Base-by-base conservation (phyloP, 805 yeast species). In the Schizosaccharomyces octosporus region DNA sequence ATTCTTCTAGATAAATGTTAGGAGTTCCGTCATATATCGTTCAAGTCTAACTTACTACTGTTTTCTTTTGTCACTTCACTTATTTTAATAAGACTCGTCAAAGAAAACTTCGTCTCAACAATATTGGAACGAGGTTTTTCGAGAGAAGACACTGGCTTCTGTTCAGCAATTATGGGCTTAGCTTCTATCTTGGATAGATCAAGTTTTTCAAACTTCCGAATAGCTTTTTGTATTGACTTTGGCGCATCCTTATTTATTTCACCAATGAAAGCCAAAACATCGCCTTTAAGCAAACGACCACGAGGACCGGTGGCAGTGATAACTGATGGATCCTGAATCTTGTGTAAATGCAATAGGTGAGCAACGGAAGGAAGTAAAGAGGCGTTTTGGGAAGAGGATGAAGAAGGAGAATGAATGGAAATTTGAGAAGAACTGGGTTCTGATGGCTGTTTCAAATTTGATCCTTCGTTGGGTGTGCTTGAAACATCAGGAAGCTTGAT, bases 261-360 rank as follows among this genome's bases (percentile, higher is more conserved):
- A 36, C 97, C 97, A 61, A 89, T 68, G 69, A 80, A 81, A 0
- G 94, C 93, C 65, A 89, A 76, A 1, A 89, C 90, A 71, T 90
- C 98, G 64, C 97, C 97, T 73, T 85, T 86, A 65, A 90, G 76
- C 51, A 90, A 70, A 68, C 95, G 79, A 9, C 97, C 97, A 62
- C 82, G 78, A 36, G 94, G 94, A 24, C 97, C 98, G 0, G 95
- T 77, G 6, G 96, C 94, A 51, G 79, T 74, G 67, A 90, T 86
- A 64, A 83, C 81, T 7, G 74, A 67, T 1, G 95, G 96, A 31
- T 84, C 90, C 54, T 78, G 83, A 63, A 90, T 81, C 61, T 77
- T 70, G 68, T 87, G 77, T 63, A 75, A 75, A 51, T 77, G 79
- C 48, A 90, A 74, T 36, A 90, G 74, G 2, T 80, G 64, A 62